phyloP scores from a whole-genome alignment of 2,329 filamentous ascomycete genomes.

The Alternaria consortialis region DNA sequence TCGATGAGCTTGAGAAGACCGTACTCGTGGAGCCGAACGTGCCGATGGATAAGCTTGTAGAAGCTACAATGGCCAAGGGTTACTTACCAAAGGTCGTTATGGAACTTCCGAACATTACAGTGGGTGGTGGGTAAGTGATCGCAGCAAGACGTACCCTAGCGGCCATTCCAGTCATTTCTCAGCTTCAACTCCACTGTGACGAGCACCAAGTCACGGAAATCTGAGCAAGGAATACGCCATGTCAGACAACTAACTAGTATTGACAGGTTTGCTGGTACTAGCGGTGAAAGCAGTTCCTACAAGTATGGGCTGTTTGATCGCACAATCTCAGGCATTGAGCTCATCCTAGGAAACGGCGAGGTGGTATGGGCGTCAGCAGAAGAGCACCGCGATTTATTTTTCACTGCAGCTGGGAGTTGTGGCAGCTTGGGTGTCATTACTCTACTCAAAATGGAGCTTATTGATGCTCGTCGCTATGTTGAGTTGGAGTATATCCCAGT shows the following conservation, averaged over 20 bases:
- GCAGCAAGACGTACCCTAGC: not conserved
- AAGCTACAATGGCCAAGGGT: constrained; percentile 63
- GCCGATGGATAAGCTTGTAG: constrained; percentile 70
- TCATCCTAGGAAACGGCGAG: constrained; percentile 68
- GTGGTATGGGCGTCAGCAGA: constrained; percentile 59
- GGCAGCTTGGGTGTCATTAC: constrained; percentile 70
- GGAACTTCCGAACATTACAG: constrained; percentile 76
- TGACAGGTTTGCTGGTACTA: constrained; percentile 67
- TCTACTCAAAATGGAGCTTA: constrained; percentile 66
- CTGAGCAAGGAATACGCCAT: not conserved
- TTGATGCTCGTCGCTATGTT: constrained; percentile 65
- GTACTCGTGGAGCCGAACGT: constrained; percentile 73
- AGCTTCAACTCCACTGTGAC: not conserved
- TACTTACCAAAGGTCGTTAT: constrained; percentile 72
- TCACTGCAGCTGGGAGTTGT: constrained; percentile 66
- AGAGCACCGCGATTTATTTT: constrained; percentile 63
- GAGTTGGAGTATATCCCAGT: constrained; percentile 69
- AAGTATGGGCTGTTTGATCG: constrained; percentile 72
- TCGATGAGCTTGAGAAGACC: constrained; percentile 55
- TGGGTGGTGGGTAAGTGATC: constrained; percentile 63
- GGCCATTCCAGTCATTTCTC: not conserved
- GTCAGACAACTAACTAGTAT: constrained; percentile 3
- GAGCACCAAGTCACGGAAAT: not conserved
- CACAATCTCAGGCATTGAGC: constrained; percentile 69
- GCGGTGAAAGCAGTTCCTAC: constrained; percentile 73